Evolutionary conservation across 208 protist genomes (phyloP).

Genomic region (Acanthamoeba healyi): DNA sequence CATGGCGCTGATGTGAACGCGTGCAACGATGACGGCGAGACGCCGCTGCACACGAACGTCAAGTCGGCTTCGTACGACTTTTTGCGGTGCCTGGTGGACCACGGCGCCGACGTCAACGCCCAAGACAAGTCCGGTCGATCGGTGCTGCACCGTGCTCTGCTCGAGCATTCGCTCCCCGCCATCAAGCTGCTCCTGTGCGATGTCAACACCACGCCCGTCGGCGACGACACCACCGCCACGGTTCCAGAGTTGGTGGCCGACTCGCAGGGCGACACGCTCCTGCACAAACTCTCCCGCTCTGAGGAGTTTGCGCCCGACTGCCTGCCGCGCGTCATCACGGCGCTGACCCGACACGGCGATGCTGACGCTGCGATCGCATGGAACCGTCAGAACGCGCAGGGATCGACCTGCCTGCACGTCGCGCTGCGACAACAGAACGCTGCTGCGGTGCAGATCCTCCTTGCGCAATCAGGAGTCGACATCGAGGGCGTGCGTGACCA

Average conservation of each 20-base stretch:
- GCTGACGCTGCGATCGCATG: neutral
- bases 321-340: neutral
- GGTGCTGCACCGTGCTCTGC: slow-evolving; percentile 10
- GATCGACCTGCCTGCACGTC: slow-evolving; percentile 27
- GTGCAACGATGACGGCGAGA: neutral
- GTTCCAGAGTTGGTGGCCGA: neutral
- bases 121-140: neutral
- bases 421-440: slow-evolving; percentile 32
- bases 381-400: slow-evolving; percentile 19
- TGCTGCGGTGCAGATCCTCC: neutral
- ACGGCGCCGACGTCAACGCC: slow-evolving; percentile 23
- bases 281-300: slow-evolving; percentile 9
- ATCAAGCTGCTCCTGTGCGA: neutral
- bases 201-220: neutral
- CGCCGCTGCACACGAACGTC: slow-evolving; percentile 41
- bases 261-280: slow-evolving; percentile 36
- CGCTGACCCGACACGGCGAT: neutral
- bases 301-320: slow-evolving; percentile 3
- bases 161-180: neutral
- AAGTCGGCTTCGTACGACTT: slow-evolving; percentile 29
- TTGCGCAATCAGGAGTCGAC: neutral
- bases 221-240: neutral
- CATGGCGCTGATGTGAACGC: slow-evolving; percentile 42
- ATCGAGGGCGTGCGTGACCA: neutral
- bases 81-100: neutral